A percentile compares a stretch with the other conserved stretches of the same genome.
These are phyloP conservation scores for Vachellia collinsii DNA, from an alignment of 306 rosid species.

Conservation along the genomic window DNA sequence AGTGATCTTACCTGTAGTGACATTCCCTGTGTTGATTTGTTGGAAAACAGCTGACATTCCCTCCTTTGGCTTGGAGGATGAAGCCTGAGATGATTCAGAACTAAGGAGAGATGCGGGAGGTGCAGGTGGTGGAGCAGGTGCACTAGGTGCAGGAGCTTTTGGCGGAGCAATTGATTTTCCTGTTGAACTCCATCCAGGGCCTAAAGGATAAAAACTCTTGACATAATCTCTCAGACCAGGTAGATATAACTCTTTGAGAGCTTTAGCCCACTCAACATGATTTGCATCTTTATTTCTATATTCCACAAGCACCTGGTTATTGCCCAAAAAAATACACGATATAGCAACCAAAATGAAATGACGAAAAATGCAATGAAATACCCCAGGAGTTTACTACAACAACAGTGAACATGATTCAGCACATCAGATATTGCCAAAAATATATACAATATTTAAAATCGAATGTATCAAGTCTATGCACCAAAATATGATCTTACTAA, in stretches of 20 bases:
- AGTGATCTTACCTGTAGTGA: conserved; percentile 65
- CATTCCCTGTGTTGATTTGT: conserved; percentile 68
- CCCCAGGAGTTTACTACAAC: conserved; percentile 14
- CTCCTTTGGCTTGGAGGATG: conserved; percentile 76
- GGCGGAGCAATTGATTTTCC: conserved; percentile 68
- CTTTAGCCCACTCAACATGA: conserved; percentile 98
- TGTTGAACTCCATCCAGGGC: conserved; percentile 86
- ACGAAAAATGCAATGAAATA: conserved; percentile 21
- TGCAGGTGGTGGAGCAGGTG: conserved; percentile 87
- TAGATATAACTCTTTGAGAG: conserved; percentile 87
- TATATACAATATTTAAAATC: conserved; percentile 15
- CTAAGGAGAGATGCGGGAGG: conserved; percentile 85
- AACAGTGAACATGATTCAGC: conserved; percentile 7
- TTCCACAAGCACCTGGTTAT: conserved; percentile 83
- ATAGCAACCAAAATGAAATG: conserved; percentile 16
- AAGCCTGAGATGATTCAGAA: conserved; percentile 78
- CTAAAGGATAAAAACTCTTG: conserved; percentile 81
- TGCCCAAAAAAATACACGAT: conserved; percentile 18
- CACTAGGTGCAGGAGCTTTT: conserved; percentile 60
- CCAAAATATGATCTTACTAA: conserved; percentile 23
- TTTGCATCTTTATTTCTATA: conserved; percentile 85
- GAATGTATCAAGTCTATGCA: conserved; percentile 8
- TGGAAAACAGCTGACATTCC: conserved; percentile 97
- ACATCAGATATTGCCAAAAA: conserved; percentile 9
- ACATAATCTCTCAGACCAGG: conserved; percentile 96